phyloP scores from a whole-genome alignment of 805 yeast genomes.

The Vanderwaltozyma verrucispora region DNA sequence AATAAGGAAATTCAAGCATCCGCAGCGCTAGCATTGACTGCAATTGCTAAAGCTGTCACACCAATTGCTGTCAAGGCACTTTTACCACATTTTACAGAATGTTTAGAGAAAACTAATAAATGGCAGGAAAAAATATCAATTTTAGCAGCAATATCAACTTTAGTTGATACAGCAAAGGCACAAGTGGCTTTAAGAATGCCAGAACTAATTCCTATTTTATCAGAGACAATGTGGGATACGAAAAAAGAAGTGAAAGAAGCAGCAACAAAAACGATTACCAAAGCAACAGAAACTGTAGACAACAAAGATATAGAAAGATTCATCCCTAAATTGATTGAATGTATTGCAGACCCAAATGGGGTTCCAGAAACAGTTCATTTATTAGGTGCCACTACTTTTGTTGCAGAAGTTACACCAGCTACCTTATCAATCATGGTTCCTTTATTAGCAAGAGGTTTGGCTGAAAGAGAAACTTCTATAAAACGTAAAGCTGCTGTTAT shows the following conservation, averaged over 20 bases:
- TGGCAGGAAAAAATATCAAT: conserved; percentile 98
- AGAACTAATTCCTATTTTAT: conserved; percentile 94
- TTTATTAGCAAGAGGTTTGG: conserved; percentile 96
- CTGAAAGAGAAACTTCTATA: conserved; percentile 98
- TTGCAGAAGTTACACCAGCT: conserved; percentile 98
- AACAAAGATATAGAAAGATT: conserved; percentile 99
- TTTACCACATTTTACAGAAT: conserved; percentile 66
- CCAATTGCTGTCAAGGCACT: conserved; percentile 89
- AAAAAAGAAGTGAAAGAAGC: conserved; percentile 95
- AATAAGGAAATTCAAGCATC: conserved; percentile 59
- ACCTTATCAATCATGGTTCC: conserved; percentile 99
- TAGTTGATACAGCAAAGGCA: conserved; percentile 89
- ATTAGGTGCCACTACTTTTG: conserved; percentile 99
- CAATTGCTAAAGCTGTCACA: conserved; percentile 73
- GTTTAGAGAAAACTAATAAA: conserved; percentile 68
- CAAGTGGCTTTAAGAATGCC: conserved; percentile 99
- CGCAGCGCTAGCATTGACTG: conserved; percentile 67
- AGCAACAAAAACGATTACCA: conserved; percentile 91
- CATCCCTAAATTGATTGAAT: conserved; percentile 93
- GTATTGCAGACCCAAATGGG: conserved; percentile 93
- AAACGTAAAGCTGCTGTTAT: conserved; percentile 99
- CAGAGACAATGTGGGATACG: conserved; percentile 99
- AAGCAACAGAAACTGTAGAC: conserved; percentile 94
- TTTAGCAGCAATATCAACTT: conserved; percentile 70
- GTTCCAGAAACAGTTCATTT: conserved; percentile 98